A percentile compares a stretch with the other conserved stretches of the same genome.
Conservation (phyloP, 2,329 filamentous ascomycete species). For the Hypoxylon sp. region DNA sequence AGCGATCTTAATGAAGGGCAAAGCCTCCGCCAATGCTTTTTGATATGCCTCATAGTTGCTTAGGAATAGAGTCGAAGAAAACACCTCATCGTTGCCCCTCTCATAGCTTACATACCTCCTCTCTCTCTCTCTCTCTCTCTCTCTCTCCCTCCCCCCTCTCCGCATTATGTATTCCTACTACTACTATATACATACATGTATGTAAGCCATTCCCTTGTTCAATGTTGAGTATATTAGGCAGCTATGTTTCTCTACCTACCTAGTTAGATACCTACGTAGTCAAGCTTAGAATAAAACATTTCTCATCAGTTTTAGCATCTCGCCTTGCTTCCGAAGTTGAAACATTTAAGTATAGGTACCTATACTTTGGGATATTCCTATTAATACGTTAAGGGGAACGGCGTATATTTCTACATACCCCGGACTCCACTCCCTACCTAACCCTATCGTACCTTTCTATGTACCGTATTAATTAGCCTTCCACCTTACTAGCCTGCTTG, state of each 20-base stretch:
- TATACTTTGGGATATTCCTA: not conserved
- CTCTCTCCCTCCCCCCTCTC: too few relatives aligned
- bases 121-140: too few relatives aligned
- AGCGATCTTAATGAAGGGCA: conserved; percentile 38
- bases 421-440: conserved; percentile 19
- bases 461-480: not conserved
- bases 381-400: not conserved
- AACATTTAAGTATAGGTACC: not conserved
- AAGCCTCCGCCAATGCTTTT: conserved; percentile 38
- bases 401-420: conserved; percentile 10
- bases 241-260: conserved; percentile 7
- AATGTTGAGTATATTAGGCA: conserved; percentile 26
- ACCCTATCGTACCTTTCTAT: too few relatives aligned
- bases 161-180: not conserved
- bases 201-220: conserved; percentile 9
- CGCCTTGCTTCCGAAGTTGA: conserved; percentile 23
- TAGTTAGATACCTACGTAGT: not conserved
- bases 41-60: conserved; percentile 20
- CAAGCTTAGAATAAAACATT: conserved; percentile 9
- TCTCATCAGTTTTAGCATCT: conserved; percentile 7
- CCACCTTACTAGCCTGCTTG: not conserved
- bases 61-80: conserved; percentile 30
- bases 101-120: not conserved
- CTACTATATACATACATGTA: not conserved
- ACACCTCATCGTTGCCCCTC: conserved; percentile 30